Conservation (phyloP, 2,329 filamentous ascomycete genomes). For the Aspergillus sp. region DNA sequence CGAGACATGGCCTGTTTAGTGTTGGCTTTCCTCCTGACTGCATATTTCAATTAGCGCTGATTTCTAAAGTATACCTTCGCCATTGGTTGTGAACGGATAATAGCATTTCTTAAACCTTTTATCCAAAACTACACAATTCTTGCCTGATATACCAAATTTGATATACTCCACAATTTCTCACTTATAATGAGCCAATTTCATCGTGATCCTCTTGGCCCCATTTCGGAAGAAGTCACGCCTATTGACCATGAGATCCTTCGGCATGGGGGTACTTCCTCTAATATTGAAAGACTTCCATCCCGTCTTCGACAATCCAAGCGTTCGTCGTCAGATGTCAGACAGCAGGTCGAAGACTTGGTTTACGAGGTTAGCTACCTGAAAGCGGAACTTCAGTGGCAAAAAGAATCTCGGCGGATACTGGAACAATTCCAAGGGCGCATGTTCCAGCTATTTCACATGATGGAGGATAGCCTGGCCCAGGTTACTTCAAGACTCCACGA, state of each 20-base stretch:
- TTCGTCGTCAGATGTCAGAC: slow-evolving; percentile 1
- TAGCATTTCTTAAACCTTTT: too few species aligned
- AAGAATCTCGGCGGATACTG: slow-evolving; percentile 10
- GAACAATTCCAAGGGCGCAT: slow-evolving; percentile 7
- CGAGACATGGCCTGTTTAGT: too few species aligned
- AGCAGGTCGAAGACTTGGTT: slow-evolving; percentile 4
- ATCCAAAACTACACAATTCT: too few species aligned
- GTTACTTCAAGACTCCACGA: slow-evolving; percentile 4
- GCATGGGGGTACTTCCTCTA: slow-evolving; percentile 8
- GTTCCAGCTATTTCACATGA: slow-evolving; percentile 3
- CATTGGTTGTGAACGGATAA: too few species aligned
- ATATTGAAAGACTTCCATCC: slow-evolving; percentile 9
- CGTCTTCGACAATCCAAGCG: slow-evolving; percentile 4
- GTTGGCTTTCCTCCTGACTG: too few species aligned
- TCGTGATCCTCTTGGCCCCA: slow-evolving; percentile 8
- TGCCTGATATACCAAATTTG: too few species aligned
- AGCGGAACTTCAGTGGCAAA: slow-evolving; percentile 10
- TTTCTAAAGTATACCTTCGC: too few species aligned
- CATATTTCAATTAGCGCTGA: too few species aligned
- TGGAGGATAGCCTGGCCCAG: slow-evolving; percentile 7
- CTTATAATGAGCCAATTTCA: too few species aligned
- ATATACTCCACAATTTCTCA: too few species aligned
- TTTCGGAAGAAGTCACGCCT: slow-evolving; percentile 9
- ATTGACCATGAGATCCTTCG: slow-evolving; percentile 7
- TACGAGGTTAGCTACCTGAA: slow-evolving; percentile 10